Evolutionary conservation across 2,329 filamentous ascomycete genomes (phyloP).

Genomic region (Diaporthe longicolla): DNA sequence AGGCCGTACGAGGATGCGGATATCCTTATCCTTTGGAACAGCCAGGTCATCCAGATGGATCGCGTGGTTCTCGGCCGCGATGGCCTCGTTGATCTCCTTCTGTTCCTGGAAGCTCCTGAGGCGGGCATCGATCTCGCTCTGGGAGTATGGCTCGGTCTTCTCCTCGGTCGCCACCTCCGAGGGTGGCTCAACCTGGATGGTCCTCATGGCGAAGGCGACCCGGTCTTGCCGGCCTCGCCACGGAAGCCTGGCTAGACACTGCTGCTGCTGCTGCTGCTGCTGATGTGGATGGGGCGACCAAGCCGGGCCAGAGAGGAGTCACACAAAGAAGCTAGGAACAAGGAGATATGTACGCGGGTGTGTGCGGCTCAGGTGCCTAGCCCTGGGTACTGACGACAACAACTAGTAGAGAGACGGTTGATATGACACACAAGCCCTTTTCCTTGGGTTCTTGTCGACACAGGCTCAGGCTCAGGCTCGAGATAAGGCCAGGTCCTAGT

Average conservation of each 20-base stretch:
- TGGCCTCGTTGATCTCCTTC: conserved; percentile 52
- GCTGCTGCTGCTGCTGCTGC: conserved; percentile 21
- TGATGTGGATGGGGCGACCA: conserved; percentile 29
- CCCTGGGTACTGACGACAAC: conserved; percentile 8
- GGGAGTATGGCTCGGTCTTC: conserved; percentile 71
- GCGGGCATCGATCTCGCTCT: conserved; percentile 68
- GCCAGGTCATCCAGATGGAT: conserved; percentile 68
- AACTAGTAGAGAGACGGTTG: not conserved
- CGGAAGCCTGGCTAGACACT: conserved; percentile 27
- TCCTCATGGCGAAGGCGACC: conserved; percentile 58
- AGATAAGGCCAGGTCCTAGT: conserved; percentile 15
- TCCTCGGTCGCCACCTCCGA: conserved; percentile 55
- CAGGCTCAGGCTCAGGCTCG: conserved; percentile 19
- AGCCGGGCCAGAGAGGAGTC: conserved; percentile 31
- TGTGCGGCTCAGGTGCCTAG: conserved; percentile 26
- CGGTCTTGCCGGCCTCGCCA: conserved; percentile 34
- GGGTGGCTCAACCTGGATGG: conserved; percentile 53
- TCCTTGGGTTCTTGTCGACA: conserved; percentile 6
- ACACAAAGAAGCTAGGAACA: conserved; percentile 41
- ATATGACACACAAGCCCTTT: conserved; percentile 27
- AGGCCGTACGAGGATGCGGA: conserved; percentile 70
- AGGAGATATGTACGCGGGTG: conserved; percentile 31
- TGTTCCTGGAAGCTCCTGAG: conserved; percentile 62
- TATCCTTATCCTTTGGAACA: conserved; percentile 62
- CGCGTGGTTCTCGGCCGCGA: conserved; percentile 55